Percentiles rank a stretch among this genome's conserved stretches.
phyloP scores from a whole-genome alignment of 2,329 filamentous ascomycete genomes.

The Xylariaceae sp. region DNA sequence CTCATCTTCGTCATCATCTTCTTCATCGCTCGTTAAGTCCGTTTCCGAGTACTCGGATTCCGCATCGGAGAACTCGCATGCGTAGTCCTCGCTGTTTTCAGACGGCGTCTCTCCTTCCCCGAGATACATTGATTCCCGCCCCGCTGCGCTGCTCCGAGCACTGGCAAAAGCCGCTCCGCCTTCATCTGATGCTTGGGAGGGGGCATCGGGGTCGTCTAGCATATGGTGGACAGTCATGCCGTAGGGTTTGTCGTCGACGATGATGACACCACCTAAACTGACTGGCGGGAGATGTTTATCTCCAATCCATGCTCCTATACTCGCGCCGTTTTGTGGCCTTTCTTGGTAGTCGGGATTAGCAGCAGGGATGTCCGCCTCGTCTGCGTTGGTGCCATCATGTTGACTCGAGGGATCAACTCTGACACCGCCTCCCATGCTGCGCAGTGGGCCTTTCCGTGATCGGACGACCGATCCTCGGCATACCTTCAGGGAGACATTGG shows the following conservation, averaged over 20 bases:
- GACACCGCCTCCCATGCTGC: constrained; percentile 37
- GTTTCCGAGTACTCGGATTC: constrained; percentile 40
- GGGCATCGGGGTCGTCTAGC: constrained; percentile 64
- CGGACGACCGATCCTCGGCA: constrained; percentile 63
- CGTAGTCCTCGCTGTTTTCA: constrained; percentile 49
- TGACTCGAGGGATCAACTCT: constrained; percentile 31
- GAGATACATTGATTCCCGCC: constrained; percentile 19
- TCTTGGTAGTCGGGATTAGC: constrained; percentile 74
- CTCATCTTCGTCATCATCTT: constrained; percentile 46
- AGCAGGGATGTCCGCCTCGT: constrained; percentile 39
- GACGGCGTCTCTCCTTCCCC: constrained; percentile 35
- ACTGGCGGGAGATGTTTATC: constrained; percentile 84
- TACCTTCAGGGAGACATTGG: constrained; percentile 63
- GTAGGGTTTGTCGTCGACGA: constrained; percentile 78
- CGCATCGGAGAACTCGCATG: constrained; percentile 57
- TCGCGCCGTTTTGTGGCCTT: constrained; percentile 76
- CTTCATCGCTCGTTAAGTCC: constrained; percentile 48
- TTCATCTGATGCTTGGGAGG: constrained; percentile 10
- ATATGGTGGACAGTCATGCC: constrained; percentile 98
- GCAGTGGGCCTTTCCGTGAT: constrained; percentile 45
- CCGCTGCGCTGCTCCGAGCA: constrained; percentile 25
- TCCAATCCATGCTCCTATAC: constrained; percentile 84
- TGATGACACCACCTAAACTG: constrained; percentile 80
- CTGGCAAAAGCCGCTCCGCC: constrained; percentile 10
- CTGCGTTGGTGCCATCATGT: constrained; percentile 28